A percentile compares a stretch with the other conserved stretches of the same genome.
Conservation (phyloP, 2,329 filamentous ascomycete genomes). For the Ophiostoma fasciatum region DNA sequence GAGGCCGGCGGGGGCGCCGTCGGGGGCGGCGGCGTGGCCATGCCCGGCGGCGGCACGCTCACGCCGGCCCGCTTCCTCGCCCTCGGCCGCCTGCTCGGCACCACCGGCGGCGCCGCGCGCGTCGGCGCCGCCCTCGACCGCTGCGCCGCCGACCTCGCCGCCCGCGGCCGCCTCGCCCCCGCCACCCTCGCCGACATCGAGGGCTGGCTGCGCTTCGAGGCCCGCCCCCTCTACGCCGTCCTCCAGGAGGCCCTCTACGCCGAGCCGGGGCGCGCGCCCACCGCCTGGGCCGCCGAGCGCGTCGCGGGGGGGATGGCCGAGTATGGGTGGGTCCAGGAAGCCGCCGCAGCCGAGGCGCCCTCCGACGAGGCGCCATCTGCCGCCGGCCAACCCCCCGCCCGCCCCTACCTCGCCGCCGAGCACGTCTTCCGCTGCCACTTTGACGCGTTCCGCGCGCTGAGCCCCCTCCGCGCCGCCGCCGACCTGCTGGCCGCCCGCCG, state of each 20-base stretch:
- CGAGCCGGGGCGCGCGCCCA: not conserved
- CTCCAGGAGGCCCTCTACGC: conserved; percentile 14
- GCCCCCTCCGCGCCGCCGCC: conserved; percentile 2
- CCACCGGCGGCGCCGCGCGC: conserved; percentile 4
- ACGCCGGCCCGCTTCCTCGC: conserved; percentile 9
- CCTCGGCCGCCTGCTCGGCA: conserved; percentile 12
- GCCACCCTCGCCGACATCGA: conserved; percentile 1
- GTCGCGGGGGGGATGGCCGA: not conserved
- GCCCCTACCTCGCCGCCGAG: conserved; percentile 13
- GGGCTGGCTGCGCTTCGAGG: conserved; percentile 10
- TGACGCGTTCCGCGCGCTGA: conserved; percentile 9
- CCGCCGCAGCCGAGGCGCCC: too few relatives aligned
- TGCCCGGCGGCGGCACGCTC: conserved; percentile 6
- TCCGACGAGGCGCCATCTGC: too few relatives aligned
- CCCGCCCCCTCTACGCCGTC: conserved; percentile 13
- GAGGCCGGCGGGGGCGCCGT: not conserved
- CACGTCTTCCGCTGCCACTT: conserved; percentile 14
- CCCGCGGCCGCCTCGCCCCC: not conserved
- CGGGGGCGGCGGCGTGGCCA: not conserved
- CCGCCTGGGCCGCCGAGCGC: conserved; percentile 10
- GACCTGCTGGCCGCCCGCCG: conserved; percentile 5
- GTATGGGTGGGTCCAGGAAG: conserved; percentile 10
- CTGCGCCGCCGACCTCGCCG: not conserved
- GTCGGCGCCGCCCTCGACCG: not conserved
- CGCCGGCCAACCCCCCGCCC: too few relatives aligned